phyloP scores from a whole-genome alignment of 768 basidiomycete species.

The Boletus sp. region DNA sequence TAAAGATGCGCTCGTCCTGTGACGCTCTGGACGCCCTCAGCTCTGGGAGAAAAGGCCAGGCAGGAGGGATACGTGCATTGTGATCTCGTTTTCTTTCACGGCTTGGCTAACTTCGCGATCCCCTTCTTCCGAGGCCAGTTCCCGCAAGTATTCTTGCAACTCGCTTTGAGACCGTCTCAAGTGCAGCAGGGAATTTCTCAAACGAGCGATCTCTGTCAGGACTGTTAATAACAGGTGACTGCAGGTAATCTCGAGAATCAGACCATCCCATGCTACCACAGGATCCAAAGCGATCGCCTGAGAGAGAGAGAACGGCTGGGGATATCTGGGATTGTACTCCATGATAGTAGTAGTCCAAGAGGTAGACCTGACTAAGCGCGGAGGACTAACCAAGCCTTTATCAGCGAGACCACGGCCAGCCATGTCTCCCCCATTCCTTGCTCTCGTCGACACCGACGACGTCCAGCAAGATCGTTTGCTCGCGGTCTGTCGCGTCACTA shows the following conservation, averaged over 20 bases:
- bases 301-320: conserved; percentile 70
- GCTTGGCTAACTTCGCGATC: conserved; percentile 62
- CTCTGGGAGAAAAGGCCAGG: background rate
- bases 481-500: conserved; percentile 71
- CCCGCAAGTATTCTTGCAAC: conserved; percentile 45
- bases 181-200: conserved; percentile 67
- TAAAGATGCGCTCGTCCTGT: conserved; percentile 71
- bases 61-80: conserved; percentile 55
- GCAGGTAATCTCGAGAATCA: background rate
- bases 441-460: conserved; percentile 49
- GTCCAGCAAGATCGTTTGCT: conserved; percentile 45
- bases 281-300: conserved; percentile 67
- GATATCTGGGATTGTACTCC: conserved; percentile 65
- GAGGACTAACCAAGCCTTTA: background rate
- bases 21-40: conserved; percentile 51
- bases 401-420: background rate
- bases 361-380: conserved; percentile 21
- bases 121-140: conserved; percentile 31
- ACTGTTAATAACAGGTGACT: conserved; percentile 1
- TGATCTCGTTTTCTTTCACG: conserved; percentile 64
- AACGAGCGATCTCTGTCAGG: conserved; percentile 64
- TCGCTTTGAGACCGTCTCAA: conserved; percentile 59
- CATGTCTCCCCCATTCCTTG: conserved; percentile 47
- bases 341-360: conserved; percentile 30
- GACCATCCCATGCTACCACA: conserved; percentile 69